Evolutionary conservation across 768 basidiomycete genomes (phyloP).

Genomic region (Boletus subcaerulescens): DNA sequence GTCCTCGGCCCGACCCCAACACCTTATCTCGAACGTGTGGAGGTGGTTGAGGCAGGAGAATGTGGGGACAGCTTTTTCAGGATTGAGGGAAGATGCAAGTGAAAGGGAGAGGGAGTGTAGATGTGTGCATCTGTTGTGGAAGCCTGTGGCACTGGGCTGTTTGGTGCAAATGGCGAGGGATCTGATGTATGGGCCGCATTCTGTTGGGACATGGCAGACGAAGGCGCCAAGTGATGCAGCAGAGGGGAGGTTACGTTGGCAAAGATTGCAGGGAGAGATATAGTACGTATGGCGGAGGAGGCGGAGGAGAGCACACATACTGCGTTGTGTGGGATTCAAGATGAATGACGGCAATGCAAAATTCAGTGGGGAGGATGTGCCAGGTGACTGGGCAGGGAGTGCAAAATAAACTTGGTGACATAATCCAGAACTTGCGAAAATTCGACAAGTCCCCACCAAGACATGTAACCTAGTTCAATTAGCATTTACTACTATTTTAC

Average conservation of each 20-base stretch:
- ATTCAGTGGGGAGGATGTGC: slow-evolving; percentile 61
- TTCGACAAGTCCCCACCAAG: too few relatives aligned
- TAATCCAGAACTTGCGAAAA: too few relatives aligned
- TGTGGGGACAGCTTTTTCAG: slow-evolving; percentile 16
- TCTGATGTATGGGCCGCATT: too few relatives aligned
- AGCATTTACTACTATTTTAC: too few relatives aligned
- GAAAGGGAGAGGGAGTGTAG: slow-evolving; percentile 36
- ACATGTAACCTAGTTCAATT: too few relatives aligned
- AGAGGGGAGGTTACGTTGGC: too few relatives aligned
- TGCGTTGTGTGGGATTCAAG: slow-evolving; percentile 42
- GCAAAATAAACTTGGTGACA: too few relatives aligned
- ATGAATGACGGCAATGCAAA: slow-evolving; percentile 57
- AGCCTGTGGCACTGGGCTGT: too few relatives aligned
- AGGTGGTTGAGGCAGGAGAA: slow-evolving; percentile 19
- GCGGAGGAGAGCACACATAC: slow-evolving; percentile 48
- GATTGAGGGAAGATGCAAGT: slow-evolving; percentile 25
- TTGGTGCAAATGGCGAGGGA: too few relatives aligned
- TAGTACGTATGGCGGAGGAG: slow-evolving; percentile 49
- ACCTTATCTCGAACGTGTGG: slow-evolving; percentile 17
- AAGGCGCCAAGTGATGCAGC: too few relatives aligned
- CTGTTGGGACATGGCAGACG: too few relatives aligned
- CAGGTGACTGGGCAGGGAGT: slow-evolving; percentile 33
- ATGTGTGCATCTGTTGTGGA: slow-evolving; percentile 50
- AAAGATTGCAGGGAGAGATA: slow-evolving; percentile 35
- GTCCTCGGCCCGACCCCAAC: slow-evolving; percentile 34